A percentile compares a stretch with the other conserved stretches of the same genome.
Conservation (phyloP, 2,329 filamentous ascomycete species). For the Massarina eburnea region DNA sequence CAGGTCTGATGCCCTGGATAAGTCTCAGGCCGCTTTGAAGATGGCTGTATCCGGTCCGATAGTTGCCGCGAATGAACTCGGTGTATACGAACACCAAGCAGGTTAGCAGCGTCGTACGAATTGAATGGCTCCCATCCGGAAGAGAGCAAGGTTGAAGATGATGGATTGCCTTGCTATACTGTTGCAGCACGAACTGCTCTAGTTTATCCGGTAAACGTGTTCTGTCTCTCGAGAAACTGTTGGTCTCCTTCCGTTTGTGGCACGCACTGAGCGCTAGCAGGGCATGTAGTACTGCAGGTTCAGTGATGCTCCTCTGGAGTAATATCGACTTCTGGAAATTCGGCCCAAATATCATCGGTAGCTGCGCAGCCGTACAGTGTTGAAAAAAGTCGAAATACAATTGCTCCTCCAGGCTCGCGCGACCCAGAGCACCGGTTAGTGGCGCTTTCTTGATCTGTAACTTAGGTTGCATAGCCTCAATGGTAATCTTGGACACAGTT, state of each 20-base stretch:
- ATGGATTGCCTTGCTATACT: slow-evolving; percentile 46
- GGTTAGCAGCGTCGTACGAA: slow-evolving; percentile 43
- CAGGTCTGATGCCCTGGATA: slow-evolving; percentile 25
- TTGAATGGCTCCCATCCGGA: slow-evolving; percentile 18
- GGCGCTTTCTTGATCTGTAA: not conserved
- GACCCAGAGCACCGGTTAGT: slow-evolving; percentile 6
- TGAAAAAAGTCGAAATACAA: slow-evolving; percentile 48
- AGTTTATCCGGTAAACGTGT: slow-evolving; percentile 12
- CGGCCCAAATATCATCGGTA: slow-evolving; percentile 30
- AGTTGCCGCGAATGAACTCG: slow-evolving; percentile 47
- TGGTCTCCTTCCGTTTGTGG: slow-evolving; percentile 19
- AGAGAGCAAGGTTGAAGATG: slow-evolving; percentile 32
- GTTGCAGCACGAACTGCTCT: slow-evolving; percentile 39
- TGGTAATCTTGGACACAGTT: not conserved
- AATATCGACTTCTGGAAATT: slow-evolving; percentile 46
- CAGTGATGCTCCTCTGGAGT: slow-evolving; percentile 41
- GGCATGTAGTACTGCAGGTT: slow-evolving; percentile 48
- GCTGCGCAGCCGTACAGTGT: slow-evolving; percentile 36
- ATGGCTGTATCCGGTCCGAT: slow-evolving; percentile 41
- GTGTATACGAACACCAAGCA: slow-evolving; percentile 47
- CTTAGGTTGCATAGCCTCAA: not conserved
- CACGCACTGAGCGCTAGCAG: slow-evolving; percentile 45
- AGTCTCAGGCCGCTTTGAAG: slow-evolving; percentile 47
- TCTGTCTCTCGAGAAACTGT: slow-evolving; percentile 6
- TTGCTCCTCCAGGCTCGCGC: slow-evolving; percentile 31